Base-by-base conservation (phyloP, 2,329 filamentous ascomycete genomes). In the Xylaria sp. region DNA sequence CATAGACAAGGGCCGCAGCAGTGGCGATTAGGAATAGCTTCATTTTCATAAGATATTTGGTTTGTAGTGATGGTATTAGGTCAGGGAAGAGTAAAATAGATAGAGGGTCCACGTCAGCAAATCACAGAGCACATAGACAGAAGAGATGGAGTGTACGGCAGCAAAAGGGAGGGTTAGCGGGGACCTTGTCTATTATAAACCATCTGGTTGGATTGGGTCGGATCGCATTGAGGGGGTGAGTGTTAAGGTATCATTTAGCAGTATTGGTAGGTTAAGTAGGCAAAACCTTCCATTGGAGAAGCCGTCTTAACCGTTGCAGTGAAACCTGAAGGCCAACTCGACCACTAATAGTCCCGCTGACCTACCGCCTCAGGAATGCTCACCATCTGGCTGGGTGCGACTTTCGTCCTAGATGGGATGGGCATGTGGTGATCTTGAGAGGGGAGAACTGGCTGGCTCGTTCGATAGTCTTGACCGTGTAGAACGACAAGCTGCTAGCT, bases 1-100 rank as follows among this genome's bases (percentile, higher is more conserved):
- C 75, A 31, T 72, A 33, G 57, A 68, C 71, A n/a, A 70, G 63
- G 51, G 70, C 70, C 58, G 69, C 72, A 31, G 68, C 68, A 17
- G 33, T 19, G 7, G 73, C 38, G 40, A 73, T 23, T 56, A 71
- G 21, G 45, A 68, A 35, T 53, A 66, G 40, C 69, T 74, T 75
- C 75, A 76, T 77, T 3, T 51, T 67, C 9, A 9, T 4, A 31
- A 54, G 25, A 40, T 11, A 6, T 17, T 45, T 31, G 31, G 38
- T 25, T 25, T 19, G 2, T 31, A 17, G 17, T 2, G 19, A 15
- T 7, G 11, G 31, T 56, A 15, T 19, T 37, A 5, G 5, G 33
- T 9, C 9, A 37, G 2, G 4, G 40, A 19, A 8, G 43, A 43
- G 3, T 37, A 9, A 8, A n/a, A 19, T 37, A 5, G 17, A 61